A percentile compares a stretch with the other conserved stretches of the same genome.
Evolutionary conservation across 2,329 filamentous ascomycete species (phyloP).

Genomic region (Stachybotrys chartarum): DNA sequence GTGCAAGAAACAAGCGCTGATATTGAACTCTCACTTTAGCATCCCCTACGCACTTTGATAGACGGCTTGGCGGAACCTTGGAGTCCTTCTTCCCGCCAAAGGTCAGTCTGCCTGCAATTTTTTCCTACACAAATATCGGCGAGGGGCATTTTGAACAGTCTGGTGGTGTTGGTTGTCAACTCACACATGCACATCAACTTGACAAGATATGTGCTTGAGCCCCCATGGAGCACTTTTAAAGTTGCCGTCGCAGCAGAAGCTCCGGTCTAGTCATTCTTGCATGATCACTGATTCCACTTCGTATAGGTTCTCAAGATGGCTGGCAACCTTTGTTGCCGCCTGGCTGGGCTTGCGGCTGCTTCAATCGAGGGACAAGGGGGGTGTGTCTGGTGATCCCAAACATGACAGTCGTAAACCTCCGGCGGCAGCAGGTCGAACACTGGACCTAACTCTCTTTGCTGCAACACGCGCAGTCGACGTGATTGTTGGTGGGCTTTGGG

Average conservation of each 20-base stretch:
- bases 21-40: background rate
- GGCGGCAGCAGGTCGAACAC: slow-evolving; percentile 58
- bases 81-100: background rate
- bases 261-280: too few relatives aligned
- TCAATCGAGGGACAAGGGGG: slow-evolving; percentile 39
- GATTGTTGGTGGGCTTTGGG: slow-evolving; percentile 59
- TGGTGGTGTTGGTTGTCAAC: too few relatives aligned
- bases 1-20: too few relatives aligned
- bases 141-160: too few relatives aligned
- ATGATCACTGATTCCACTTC: too few relatives aligned
- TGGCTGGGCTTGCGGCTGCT: slow-evolving; percentile 51
- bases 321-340: slow-evolving; percentile 51
- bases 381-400: background rate
- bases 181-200: too few relatives aligned
- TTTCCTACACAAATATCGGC: background rate
- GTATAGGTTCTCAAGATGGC: slow-evolving; percentile 45
- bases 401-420: slow-evolving; percentile 14
- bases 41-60: background rate
- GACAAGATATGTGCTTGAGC: too few relatives aligned
- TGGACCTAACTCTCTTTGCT: slow-evolving; percentile 78
- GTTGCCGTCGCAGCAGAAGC: too few relatives aligned
- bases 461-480: slow-evolving; percentile 66
- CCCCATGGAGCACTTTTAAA: too few relatives aligned
- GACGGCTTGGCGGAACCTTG: background rate
- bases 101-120: background rate